Evolutionary conservation across 116 monocot genomes (phyloP), one percentile per base, ranked within the genome.

Genomic region (Iris pallida): DNA sequence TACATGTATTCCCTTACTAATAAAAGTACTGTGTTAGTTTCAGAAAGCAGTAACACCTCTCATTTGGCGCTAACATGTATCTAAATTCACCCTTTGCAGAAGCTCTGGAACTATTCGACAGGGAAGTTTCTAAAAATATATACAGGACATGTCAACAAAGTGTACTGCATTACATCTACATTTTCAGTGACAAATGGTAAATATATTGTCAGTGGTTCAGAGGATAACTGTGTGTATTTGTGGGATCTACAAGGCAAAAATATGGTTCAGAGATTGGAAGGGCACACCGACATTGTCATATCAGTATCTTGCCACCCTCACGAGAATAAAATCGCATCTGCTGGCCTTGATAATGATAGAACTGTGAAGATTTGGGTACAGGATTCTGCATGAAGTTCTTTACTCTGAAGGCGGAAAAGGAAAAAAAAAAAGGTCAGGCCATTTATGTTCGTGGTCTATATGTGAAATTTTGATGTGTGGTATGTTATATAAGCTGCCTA

Each of bases 241-340:
- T 94, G 89, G 90, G 94, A 94, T 65, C 90, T 94, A 9, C 94
- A 94, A 77, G 80, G 85, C 56, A 94, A 80, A 73, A 80, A 90
- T 57, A 75, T 94, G 80, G 17, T 90, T 59, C 94, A 94, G 72
- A 94, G 81, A 77, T 72, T 87, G 64, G 86, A 87, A 85, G 94
- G 90, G 8, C 94, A 94, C 49, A 83, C 30, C 30, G 92, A 92
- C 66, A 76, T 80, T 43, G 94, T 89, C 53, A 87, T 94, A 51
- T 87, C 90, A 18, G 90, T 94, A 5, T 82, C 90, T 4, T 94
- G 90, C 30, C 90, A 90, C 75, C 90, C 94, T 8, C 77, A 41
- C 12, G 80, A 81, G 76, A 85, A 94, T 66, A 94, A 70, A 57
- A 94, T 94, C 64, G 94, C 85, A 7, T 94, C 94, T 66, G 86